Evolutionary conservation across 495 filamentous ascomycete species (phyloP), one percentile per base, ranked within the genome.

Genomic region (Aspergillus haitiensis): DNA sequence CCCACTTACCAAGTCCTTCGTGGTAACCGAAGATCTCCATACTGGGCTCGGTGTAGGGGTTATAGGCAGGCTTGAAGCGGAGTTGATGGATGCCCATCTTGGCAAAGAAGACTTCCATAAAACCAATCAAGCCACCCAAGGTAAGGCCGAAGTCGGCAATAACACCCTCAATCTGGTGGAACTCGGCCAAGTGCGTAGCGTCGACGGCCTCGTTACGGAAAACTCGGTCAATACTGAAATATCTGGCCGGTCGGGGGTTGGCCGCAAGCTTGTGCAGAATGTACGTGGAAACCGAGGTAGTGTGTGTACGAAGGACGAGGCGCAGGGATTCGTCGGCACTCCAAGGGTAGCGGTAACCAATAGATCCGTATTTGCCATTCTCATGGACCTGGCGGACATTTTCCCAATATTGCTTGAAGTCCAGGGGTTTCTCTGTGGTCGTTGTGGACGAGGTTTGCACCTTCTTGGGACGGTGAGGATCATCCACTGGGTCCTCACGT

Each of bases 11-110:
- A 42, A 98, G 81, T 8, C 94, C 94, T 58, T 88, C 85, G 75
- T 97, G 93, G 75, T 88, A 95, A 13, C 89, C 89, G 77, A 96
- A 97, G 63, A 97, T 94, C 74, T 97, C 93, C 90, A 97, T 92
- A 70, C 85, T 89, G 9, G 94, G 94, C 74, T 98, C 94, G n/a
- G 94, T 98, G 79, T 98, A 95, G 0, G 91, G 90, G 73, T 97
- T 95, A 73, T 98, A 98, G n/a, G 93, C 93, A 2, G 93, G 93
- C 80, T 97, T 97, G 86, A 95, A 97, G 59, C 88, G 85, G 59
- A 97, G 78, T 60, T 89, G 81, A 55, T 90, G 83, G 54, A 98
- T 87, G 58, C 93, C 93, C 89, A 98, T 96, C 78, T 96, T 96
- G 32, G 75, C 81, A 73, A 97, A 98, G 85, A 98, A 98, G 63